Evolutionary conservation across 2,329 filamentous ascomycete genomes (phyloP), one percentile per base, ranked within the genome.

Genomic region (Microdochium trichocladiopsis): DNA sequence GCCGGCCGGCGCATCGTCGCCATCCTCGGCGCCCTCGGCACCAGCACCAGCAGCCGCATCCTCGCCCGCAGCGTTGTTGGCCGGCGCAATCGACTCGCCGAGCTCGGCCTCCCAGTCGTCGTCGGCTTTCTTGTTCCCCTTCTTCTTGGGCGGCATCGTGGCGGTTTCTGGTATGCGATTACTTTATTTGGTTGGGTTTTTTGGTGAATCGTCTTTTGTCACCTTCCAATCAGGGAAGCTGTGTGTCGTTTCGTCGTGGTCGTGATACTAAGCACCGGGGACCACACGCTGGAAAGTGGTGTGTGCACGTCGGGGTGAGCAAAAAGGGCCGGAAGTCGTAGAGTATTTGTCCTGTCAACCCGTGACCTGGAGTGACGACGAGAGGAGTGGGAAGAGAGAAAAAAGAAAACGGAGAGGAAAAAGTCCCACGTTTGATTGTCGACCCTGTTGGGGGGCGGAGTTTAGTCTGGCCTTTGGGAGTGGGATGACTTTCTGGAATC

Each of bases 21-120:
- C 76, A 58, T 86, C 79, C 61, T 77, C 69, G 63, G 75, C 64
- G 64, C 75, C 68, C n/a, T 72, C 74, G 47, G 72, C 76, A 25
- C 72, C 71, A 25, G 74, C 74, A 50, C 80, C 75, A 51, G 75
- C 73, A 25, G 75, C 78, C 49, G 70, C 76, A 37, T 73, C 74
- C 49, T 72, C 60, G 50, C n/a, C n/a, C n/a, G 72, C 71, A 33
- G 73, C 73, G 55, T 80, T 73, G 50, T 78, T 76, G 51, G 79
- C 74, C 8, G 87, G 84, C 58, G 82, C 81, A 64, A 84, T 79
- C 55, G 78, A 76, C 74, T 96, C 93, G 64, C 91, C 92, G 52
- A 96, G 78, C 58, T 96, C 91, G 52, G 88, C 85, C 71, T 97
- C 94, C 93, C 93, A 96, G 78, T 96, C 90, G 65, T 96, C 90